Evolutionary conservation across 305 asterid species (phyloP).

Genomic region (Petunia hybrid): DNA sequence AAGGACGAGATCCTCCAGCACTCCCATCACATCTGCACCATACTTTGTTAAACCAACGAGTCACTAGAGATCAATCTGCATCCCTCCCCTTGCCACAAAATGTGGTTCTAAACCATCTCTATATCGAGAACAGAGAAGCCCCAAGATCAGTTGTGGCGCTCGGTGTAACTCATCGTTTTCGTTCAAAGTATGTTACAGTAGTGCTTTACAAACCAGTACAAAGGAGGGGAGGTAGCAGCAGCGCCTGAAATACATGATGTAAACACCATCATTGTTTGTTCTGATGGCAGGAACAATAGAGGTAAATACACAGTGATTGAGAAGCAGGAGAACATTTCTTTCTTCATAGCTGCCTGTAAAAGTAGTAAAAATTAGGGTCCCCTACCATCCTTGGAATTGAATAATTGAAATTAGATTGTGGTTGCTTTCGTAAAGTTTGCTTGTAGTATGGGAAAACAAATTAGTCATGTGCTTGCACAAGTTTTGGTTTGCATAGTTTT

Average conservation of each 20-base stretch:
- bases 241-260: constrained; percentile 32
- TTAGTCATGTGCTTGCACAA: background rate
- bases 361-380: constrained; percentile 23
- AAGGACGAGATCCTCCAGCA: constrained; percentile 74
- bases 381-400: background rate
- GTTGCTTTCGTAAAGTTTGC: background rate
- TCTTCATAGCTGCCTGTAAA: constrained; percentile 34
- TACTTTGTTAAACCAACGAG: constrained; percentile 64
- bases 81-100: constrained; percentile 70
- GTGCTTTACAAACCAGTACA: constrained; percentile 90
- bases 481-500: background rate
- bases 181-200: constrained; percentile 79
- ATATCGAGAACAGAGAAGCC: constrained; percentile 76
- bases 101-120: constrained; percentile 85
- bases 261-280: constrained; percentile 30
- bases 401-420: background rate
- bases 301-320: constrained; percentile 33
- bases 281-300: constrained; percentile 31
- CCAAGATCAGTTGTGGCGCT: constrained; percentile 75
- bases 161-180: constrained; percentile 86
- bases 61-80: constrained; percentile 48
- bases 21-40: constrained; percentile 78
- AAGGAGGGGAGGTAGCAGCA: constrained; percentile 57
- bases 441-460: background rate
- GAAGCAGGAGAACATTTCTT: constrained; percentile 33